Conservation (phyloP, 257 asterid genomes). For the Solanum medicagineum region DNA sequence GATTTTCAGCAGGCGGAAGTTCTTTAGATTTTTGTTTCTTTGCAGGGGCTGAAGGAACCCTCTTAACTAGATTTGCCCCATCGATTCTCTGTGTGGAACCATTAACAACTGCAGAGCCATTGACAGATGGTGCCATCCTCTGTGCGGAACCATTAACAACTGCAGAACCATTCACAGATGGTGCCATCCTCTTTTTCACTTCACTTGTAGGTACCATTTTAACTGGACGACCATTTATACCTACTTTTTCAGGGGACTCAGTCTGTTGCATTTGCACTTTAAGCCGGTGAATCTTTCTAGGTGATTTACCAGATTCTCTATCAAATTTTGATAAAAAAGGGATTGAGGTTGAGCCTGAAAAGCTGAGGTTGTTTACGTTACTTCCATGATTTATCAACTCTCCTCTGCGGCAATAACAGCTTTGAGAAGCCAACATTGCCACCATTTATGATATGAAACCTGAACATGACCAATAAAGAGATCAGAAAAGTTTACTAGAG, state of each 20-base stretch:
- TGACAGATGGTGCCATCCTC: background rate
- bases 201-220: constrained; percentile 72
- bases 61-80: constrained; percentile 46
- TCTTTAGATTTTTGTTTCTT: constrained; percentile 14
- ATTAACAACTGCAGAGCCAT: background rate
- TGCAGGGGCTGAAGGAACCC: constrained; percentile 17
- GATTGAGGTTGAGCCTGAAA: constrained; percentile 27
- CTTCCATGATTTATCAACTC: constrained; percentile 27
- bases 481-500: background rate
- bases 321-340: constrained; percentile 12
- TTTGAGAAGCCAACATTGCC: constrained; percentile 55
- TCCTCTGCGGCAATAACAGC: constrained; percentile 47
- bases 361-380: constrained; percentile 31
- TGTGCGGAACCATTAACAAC: constrained; percentile 22
- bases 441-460: constrained; percentile 40
- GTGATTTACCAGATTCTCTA: constrained; percentile 2
- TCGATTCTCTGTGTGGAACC: constrained; percentile 16
- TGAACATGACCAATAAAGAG: constrained; percentile 4
- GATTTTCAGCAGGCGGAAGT: constrained; percentile 60
- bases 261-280: constrained; percentile 45
- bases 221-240: constrained; percentile 45
- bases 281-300: constrained; percentile 13
- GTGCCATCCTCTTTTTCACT: constrained; percentile 21
- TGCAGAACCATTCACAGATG: constrained; percentile 12
- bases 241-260: constrained; percentile 33